phyloP scores from a whole-genome alignment of 116 monocot genomes.

The Trichopus zeylanicus region DNA sequence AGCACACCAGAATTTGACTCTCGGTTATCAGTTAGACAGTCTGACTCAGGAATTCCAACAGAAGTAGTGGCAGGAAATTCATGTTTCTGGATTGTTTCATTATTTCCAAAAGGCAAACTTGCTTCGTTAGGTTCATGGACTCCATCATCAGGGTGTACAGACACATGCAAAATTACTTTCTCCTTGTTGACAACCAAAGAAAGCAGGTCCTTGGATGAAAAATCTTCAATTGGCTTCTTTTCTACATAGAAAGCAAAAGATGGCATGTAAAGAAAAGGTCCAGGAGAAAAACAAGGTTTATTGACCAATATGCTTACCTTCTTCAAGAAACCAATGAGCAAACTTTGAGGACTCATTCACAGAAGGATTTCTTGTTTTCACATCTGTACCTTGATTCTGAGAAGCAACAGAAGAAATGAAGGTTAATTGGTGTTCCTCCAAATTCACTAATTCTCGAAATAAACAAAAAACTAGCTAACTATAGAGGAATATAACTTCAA shows the following conservation, averaged over 20 bases:
- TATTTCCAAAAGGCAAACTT: slow-evolving; percentile 20
- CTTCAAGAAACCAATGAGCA: slow-evolving; percentile 57
- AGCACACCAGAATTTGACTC: slow-evolving; percentile 35
- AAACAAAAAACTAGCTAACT: no score
- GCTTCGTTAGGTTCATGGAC: slow-evolving; percentile 10
- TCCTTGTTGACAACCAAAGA: slow-evolving; percentile 56
- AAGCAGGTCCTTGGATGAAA: slow-evolving; percentile 52
- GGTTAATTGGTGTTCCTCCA: neutral
- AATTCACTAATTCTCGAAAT: neutral
- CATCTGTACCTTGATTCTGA: slow-evolving; percentile 31
- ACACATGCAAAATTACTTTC: slow-evolving; percentile 16
- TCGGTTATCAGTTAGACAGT: slow-evolving; percentile 19
- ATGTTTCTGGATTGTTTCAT: slow-evolving; percentile 8
- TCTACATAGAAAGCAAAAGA: slow-evolving; percentile 29
- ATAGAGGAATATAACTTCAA: no score
- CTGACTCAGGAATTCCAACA: slow-evolving; percentile 8
- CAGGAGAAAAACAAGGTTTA: neutral
- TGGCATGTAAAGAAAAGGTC: neutral
- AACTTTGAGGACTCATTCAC: slow-evolving; percentile 60
- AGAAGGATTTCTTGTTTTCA: slow-evolving; percentile 19
- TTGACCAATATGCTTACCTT: slow-evolving; percentile 16
- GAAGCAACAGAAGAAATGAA: slow-evolving; percentile 9
- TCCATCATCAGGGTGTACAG: slow-evolving; percentile 18
- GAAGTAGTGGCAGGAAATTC: neutral
- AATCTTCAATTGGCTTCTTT: slow-evolving; percentile 34